A percentile compares a stretch with the other conserved stretches of the same genome.
Conservation (phyloP, 305 asterid species). For the Fraxinus sp. region DNA sequence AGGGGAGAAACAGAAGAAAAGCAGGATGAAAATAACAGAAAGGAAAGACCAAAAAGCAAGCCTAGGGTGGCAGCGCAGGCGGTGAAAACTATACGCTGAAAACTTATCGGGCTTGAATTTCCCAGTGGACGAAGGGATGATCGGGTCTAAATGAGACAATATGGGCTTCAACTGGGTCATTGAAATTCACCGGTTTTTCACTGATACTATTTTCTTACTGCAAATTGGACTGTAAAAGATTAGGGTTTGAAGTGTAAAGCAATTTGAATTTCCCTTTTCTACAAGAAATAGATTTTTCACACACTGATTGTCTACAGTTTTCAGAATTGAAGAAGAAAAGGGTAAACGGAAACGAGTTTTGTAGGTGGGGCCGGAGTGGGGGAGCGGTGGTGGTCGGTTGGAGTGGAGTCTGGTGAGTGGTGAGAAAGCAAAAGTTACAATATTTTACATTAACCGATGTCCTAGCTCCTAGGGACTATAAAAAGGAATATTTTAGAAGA, state of each 20-base stretch:
- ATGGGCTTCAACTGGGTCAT: slow-evolving; percentile 56
- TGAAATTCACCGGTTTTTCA: neutral
- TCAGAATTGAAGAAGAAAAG: neutral
- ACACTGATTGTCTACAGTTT: neutral
- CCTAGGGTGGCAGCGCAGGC: slow-evolving; percentile 48
- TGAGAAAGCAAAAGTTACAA: too few species aligned
- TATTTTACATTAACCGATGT: too few species aligned
- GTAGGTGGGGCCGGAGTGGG: too few species aligned
- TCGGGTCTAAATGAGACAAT: slow-evolving; percentile 45
- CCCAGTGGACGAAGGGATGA: slow-evolving; percentile 49
- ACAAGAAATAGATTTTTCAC: neutral
- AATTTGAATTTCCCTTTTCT: neutral
- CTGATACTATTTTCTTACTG: neutral
- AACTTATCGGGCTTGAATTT: slow-evolving; percentile 44
- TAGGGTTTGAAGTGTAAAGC: neutral
- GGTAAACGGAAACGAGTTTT: neutral
- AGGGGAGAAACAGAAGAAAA: slow-evolving; percentile 40
- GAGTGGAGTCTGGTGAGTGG: too few species aligned
- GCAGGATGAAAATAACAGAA: slow-evolving; percentile 40
- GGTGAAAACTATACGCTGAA: slow-evolving; percentile 42
- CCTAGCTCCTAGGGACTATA: too few species aligned
- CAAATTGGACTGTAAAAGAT: neutral
- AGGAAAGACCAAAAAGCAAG: slow-evolving; percentile 55
- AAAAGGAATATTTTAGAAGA: too few species aligned
- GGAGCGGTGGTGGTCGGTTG: too few species aligned